phyloP scores from a whole-genome alignment of 179 eudicot genomes.

The Corrigiola litoralis region DNA sequence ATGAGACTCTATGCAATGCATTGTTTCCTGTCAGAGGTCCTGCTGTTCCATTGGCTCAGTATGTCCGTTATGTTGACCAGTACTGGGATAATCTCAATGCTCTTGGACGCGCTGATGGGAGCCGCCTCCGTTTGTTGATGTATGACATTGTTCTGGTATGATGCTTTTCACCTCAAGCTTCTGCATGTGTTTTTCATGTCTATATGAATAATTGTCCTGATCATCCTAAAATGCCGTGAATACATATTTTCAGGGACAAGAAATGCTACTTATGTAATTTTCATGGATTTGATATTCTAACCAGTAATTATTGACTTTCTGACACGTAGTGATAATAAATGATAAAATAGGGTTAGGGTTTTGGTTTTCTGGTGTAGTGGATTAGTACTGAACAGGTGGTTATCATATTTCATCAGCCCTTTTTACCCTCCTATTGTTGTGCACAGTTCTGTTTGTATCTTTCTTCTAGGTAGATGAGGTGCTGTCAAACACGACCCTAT shows the following conservation, averaged over 20 bases:
- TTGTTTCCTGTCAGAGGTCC: slow-evolving; percentile 89
- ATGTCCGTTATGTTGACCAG: slow-evolving; percentile 75
- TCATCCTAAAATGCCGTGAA: neutral
- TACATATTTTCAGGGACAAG: neutral
- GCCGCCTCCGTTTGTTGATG: slow-evolving; percentile 84
- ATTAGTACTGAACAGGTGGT: no score
- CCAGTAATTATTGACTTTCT: neutral
- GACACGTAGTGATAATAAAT: no score
- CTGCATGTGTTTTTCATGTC: neutral
- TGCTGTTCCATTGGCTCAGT: slow-evolving; percentile 85
- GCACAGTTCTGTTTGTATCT: no score
- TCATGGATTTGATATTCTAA: neutral
- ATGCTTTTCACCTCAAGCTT: neutral
- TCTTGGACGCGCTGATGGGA: slow-evolving; percentile 97
- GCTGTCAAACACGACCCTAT: no score
- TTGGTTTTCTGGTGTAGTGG: no score
- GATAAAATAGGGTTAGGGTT: no score
- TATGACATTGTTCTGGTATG: slow-evolving; percentile 95
- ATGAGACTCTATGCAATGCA: slow-evolving; percentile 93
- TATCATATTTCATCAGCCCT: no score
- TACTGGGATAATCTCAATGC: slow-evolving; percentile 96
- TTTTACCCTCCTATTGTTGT: no score
- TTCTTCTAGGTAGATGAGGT: no score
- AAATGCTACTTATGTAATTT: neutral
- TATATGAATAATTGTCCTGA: neutral